A percentile compares a stretch with the other conserved stretches of the same genome.
Evolutionary conservation across 73 alveolate genomes (phyloP).

Genomic region (Breviolum minutum): DNA sequence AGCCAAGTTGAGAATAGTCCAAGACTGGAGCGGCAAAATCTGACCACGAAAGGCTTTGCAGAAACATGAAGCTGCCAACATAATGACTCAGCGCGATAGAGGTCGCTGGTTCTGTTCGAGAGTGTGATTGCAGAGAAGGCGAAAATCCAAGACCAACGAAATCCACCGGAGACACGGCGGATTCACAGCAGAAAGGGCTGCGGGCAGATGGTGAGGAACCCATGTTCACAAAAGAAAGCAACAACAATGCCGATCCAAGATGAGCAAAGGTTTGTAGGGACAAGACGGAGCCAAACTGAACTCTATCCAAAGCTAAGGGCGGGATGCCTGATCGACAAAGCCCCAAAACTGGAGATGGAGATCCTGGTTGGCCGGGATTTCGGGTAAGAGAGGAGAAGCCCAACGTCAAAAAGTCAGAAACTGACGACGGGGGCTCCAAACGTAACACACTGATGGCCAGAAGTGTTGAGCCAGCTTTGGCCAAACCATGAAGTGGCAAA

Average conservation of each 20-base stretch:
- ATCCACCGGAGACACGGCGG: not conserved
- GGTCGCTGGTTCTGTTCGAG: not conserved
- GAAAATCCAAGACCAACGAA: not conserved
- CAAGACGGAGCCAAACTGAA: not conserved
- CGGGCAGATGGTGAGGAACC: not conserved
- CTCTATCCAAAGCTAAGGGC: not conserved
- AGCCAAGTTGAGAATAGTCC: not conserved
- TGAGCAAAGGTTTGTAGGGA: not conserved
- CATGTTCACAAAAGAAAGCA: not conserved
- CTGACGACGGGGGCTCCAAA: not conserved
- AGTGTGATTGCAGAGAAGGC: not conserved
- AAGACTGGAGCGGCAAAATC: not conserved
- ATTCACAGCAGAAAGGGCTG: not conserved
- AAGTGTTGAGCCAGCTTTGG: not conserved
- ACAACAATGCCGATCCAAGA: not conserved
- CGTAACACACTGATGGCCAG: not conserved
- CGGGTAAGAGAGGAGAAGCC: not conserved
- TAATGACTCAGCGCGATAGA: not conserved
- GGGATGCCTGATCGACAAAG: not conserved
- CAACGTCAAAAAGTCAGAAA: not conserved
- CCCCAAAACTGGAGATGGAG: not conserved
- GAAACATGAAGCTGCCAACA: not conserved
- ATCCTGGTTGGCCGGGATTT: not conserved
- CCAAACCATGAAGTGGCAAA: not conserved
- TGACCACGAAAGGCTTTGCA: not conserved